Evolutionary conservation across 2,329 filamentous ascomycete species (phyloP).

Genomic region (Thielaviopsis populi): DNA sequence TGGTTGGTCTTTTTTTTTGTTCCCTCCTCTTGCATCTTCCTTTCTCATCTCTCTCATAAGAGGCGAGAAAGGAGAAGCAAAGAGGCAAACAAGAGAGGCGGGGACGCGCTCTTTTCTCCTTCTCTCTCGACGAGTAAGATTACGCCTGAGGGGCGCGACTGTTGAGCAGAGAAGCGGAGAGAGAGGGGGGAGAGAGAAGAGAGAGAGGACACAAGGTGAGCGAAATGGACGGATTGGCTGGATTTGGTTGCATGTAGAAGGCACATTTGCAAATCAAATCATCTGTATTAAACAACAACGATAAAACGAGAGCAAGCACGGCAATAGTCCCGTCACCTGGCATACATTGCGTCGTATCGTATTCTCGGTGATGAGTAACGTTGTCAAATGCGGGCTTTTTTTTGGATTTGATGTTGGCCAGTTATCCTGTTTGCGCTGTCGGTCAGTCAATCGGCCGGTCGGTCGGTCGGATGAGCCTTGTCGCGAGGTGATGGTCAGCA

Average conservation of each 20-base stretch:
- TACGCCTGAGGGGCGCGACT: neutral
- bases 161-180: neutral
- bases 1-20: neutral
- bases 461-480: neutral
- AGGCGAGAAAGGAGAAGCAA: neutral
- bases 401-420: too few species aligned
- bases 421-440: too few species aligned
- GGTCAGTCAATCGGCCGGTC: neutral
- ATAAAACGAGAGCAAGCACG: too few species aligned
- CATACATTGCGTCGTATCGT: neutral
- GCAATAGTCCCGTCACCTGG: neutral
- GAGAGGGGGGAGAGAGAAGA: too few species aligned
- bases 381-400: neutral
- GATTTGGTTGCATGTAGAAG: neutral
- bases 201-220: neutral
- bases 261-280: neutral
- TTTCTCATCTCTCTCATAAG: neutral
- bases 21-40: neutral
- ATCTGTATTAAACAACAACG: neutral
- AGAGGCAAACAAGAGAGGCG: too few species aligned
- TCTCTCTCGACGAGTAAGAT: neutral
- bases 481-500: neutral
- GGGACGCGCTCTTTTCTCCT: neutral
- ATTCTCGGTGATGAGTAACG: neutral
- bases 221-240: neutral